Evolutionary conservation across 805 yeast species (phyloP).

Genomic region (Candida namnaoensis): DNA sequence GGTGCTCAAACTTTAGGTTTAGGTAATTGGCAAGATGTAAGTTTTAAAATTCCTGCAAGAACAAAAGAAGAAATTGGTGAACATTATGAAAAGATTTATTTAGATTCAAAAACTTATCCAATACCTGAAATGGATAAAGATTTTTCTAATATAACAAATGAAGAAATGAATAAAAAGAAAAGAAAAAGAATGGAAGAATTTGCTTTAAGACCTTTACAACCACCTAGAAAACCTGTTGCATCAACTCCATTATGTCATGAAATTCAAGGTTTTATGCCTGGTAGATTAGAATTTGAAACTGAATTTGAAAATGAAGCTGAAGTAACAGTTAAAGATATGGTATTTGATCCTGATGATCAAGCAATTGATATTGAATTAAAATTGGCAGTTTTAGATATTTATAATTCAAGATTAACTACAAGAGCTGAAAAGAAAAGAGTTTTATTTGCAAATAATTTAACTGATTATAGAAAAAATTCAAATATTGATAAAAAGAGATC

Average conservation of each 20-base stretch:
- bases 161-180: slow-evolving; percentile 60
- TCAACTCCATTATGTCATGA: slow-evolving; percentile 96
- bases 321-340: slow-evolving; percentile 87
- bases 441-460: slow-evolving; percentile 62
- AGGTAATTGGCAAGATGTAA: slow-evolving; percentile 98
- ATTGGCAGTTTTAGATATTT: slow-evolving; percentile 78
- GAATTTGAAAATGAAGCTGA: slow-evolving; percentile 98
- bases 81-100: slow-evolving; percentile 70
- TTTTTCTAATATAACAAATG: slow-evolving; percentile 52
- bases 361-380: slow-evolving; percentile 85
- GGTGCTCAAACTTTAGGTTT: slow-evolving; percentile 88
- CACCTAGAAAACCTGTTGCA: slow-evolving; percentile 81
- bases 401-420: slow-evolving; percentile 79
- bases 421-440: slow-evolving; percentile 90
- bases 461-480: slow-evolving; percentile 80
- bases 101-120: slow-evolving; percentile 70
- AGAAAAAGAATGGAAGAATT: slow-evolving; percentile 67
- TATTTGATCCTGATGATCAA: slow-evolving; percentile 88
- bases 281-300: slow-evolving; percentile 91
- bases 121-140: slow-evolving; percentile 77
- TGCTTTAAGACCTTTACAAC: slow-evolving; percentile 68
- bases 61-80: slow-evolving; percentile 84
- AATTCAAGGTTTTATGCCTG: slow-evolving; percentile 98
- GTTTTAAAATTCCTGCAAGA: slow-evolving; percentile 91
- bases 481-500: slow-evolving; percentile 77